Percentiles rank a stretch among this genome's conserved stretches.
Evolutionary conservation across 1,284 basidiomycete species (phyloP).

Genomic region (Marasmius sp.): DNA sequence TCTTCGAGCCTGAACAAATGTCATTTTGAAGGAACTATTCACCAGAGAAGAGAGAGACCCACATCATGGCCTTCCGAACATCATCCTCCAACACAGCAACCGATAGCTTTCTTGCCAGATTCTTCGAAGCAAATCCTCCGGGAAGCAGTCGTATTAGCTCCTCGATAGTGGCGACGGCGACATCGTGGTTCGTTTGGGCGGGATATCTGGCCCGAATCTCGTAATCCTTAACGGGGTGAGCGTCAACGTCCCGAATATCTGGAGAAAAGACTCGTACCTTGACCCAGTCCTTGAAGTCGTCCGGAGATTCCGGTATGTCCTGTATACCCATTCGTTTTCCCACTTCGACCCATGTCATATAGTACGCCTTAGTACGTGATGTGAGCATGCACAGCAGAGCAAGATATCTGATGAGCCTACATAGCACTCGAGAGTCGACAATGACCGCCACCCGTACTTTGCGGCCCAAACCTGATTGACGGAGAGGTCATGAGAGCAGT

Average conservation of each 20-base stretch:
- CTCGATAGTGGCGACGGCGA: constrained; percentile 35
- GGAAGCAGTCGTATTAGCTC: constrained; percentile 39
- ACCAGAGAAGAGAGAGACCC: constrained; percentile 14
- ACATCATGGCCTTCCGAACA: constrained; percentile 46
- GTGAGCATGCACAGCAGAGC: no score
- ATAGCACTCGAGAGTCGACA: constrained; percentile 18
- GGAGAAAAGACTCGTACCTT: constrained; percentile 21
- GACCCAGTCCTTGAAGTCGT: constrained; percentile 36
- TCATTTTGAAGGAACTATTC: neutral
- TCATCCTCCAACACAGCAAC: constrained; percentile 37
- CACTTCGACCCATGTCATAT: constrained; percentile 23
- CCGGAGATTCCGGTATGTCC: constrained; percentile 39
- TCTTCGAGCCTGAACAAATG: constrained; percentile 28
- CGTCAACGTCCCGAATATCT: neutral
- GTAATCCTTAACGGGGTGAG: constrained; percentile 30
- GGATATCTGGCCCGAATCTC: constrained; percentile 40
- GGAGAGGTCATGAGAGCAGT: neutral
- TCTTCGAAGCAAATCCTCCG: constrained; percentile 33
- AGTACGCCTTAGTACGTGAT: constrained; percentile 27
- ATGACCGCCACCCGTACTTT: constrained; percentile 20
- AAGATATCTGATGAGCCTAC: neutral
- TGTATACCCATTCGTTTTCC: constrained; percentile 33
- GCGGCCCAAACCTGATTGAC: constrained; percentile 19
- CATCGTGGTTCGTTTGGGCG: constrained; percentile 34
- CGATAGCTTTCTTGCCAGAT: constrained; percentile 28